Evolutionary conservation across 2,329 filamentous ascomycete genomes (phyloP), one percentile per base, ranked within the genome.

Genomic region (Dothidotthia symphoricarpi): DNA sequence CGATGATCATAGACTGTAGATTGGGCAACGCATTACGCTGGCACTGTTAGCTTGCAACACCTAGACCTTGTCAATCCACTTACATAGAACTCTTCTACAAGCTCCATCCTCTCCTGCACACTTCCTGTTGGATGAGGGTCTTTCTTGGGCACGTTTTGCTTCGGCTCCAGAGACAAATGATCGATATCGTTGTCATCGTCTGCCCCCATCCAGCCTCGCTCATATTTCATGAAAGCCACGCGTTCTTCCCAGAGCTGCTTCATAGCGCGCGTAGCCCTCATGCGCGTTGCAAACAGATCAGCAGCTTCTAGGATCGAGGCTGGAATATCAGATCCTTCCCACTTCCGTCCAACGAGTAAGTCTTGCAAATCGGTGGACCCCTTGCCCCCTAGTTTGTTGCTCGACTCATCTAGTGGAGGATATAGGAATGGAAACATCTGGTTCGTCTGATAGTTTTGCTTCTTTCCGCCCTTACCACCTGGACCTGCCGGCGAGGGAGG

Each of bases 341-440:
- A 96, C 61, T 80, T 86, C 26, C 87, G 81, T 11, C 88, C 88
- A 3, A 95, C 88, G 15, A 94, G 73, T 13, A 80, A 68, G 51
- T 91, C 86, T 62, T 95, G 88, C 29, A 90, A 69, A 28, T 86
- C 86, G 5, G 89, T 86, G 14, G 78, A 80, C 10, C 90, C 90
- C 62, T 95, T 96, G 1, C 91, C 91, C 34, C 93, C 91, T 25
- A 91, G 83, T 53, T 85, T 86, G 61, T 95, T 95, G 68, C 89
- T 95, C 16, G 82, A 84, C 45, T 83, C 84, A 66, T 96, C 91
- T 13, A 96, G 73, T 1, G 93, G 93, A 2, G 93, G 93, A 54
- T 98, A 98, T 71, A 98, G 82, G 61, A 98, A 97, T 0, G 93
- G 93, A 50, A 98, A 97, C 61, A 96, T 93, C 57, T 98, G 93